Percentiles rank a stretch among this genome's conserved stretches.
Conservation (phyloP, 768 basidiomycete genomes). For the Asterophora parasitica region DNA sequence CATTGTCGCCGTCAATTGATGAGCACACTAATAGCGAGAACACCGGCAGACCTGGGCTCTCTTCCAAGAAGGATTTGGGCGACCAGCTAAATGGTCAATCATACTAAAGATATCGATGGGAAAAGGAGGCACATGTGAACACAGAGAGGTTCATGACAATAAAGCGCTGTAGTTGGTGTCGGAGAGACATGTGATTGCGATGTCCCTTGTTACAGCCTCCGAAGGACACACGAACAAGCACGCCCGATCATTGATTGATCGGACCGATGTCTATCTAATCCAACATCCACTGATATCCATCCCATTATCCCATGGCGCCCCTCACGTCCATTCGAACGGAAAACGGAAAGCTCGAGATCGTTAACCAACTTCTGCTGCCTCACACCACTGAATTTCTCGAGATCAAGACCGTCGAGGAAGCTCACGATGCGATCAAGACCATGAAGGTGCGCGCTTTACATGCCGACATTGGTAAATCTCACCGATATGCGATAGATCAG, state of each 20-base stretch:
- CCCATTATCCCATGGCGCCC: conserved; percentile 18
- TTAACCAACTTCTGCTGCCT: conserved; percentile 86
- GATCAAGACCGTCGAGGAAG: conserved; percentile 73
- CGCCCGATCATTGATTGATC: neutral
- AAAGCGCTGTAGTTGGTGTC: neutral
- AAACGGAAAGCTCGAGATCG: conserved; percentile 62
- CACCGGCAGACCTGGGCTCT: conserved; percentile 59
- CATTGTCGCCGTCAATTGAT: neutral
- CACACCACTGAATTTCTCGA: conserved; percentile 61
- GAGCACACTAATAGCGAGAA: no score
- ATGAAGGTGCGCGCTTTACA: conserved; percentile 69
- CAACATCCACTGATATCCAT: no score
- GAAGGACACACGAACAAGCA: neutral
- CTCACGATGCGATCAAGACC: conserved; percentile 89
- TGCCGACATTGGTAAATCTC: conserved; percentile 10
- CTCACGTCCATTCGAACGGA: conserved; percentile 38
- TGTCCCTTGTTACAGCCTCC: neutral
- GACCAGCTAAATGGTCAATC: conserved; percentile 91
- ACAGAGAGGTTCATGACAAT: conserved; percentile 2
- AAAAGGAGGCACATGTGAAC: conserved; percentile 9
- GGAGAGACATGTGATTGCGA: conserved; percentile 18
- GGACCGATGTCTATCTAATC: conserved; percentile 3
- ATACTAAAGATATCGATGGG: conserved; percentile 35
- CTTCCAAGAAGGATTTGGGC: conserved; percentile 88
- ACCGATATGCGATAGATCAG: conserved; percentile 43